These are phyloP conservation scores for Fusarium longipes DNA, from an alignment of 2,329 filamentous ascomycete genomes.

Conservation along the genomic window DNA sequence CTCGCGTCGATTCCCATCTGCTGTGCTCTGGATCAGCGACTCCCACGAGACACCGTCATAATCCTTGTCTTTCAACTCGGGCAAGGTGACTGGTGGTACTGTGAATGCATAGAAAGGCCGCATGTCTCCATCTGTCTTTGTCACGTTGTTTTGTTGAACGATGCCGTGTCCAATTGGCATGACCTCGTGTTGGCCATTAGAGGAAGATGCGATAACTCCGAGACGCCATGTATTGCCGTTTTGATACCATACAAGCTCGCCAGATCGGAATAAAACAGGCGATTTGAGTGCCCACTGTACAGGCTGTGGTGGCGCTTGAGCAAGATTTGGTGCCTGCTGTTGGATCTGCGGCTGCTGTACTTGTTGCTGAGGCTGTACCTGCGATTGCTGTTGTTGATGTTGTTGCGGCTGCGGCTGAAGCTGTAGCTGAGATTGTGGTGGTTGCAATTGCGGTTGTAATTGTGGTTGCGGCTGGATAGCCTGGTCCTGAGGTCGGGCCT, in stretches of 20 bases:
- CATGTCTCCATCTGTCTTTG: conserved; percentile 56
- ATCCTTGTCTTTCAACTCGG: conserved; percentile 53
- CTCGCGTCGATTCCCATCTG: conserved; percentile 55
- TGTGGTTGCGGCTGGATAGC: conserved; percentile 18
- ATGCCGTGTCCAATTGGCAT: conserved; percentile 56
- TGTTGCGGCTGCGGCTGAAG: conserved; percentile 28
- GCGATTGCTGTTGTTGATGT: conserved; percentile 37
- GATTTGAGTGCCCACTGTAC: conserved; percentile 51
- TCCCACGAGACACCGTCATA: conserved; percentile 60
- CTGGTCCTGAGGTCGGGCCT: conserved; percentile 24
- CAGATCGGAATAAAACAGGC: conserved; percentile 57
- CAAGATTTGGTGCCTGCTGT: conserved; percentile 37
- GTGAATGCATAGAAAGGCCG: conserved; percentile 65
- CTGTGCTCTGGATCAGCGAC: conserved; percentile 48
- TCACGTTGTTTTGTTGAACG: conserved; percentile 53
- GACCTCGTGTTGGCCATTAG: conserved; percentile 50
- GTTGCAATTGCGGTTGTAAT: conserved; percentile 25
- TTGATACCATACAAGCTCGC: conserved; percentile 64
- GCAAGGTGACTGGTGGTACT: conserved; percentile 57
- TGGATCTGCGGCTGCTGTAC: conserved; percentile 33
- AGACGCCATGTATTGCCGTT: conserved; percentile 61
- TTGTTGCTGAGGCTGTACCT: conserved; percentile 18
- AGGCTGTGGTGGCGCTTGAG: conserved; percentile 35
- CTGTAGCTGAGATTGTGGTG: conserved; percentile 18
- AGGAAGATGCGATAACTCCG: conserved; percentile 55